Evolutionary conservation across 495 filamentous ascomycete species (phyloP).

Genomic region (Neurospora sp.): DNA sequence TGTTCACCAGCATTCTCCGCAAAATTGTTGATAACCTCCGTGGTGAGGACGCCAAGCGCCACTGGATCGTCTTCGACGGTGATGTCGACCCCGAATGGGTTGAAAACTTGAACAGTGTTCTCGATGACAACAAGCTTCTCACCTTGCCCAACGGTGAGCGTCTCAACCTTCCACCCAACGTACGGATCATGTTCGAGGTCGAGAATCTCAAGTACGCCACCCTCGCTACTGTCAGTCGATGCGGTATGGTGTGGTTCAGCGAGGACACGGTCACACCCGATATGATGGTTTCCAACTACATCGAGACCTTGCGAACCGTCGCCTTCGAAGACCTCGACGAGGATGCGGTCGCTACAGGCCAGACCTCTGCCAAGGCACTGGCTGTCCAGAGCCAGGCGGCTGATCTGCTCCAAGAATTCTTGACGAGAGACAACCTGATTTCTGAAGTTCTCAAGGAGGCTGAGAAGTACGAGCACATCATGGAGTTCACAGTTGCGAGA

Average conservation of each 20-base stretch:
- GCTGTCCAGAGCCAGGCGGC: conserved; percentile 68
- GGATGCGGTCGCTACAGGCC: conserved; percentile 72
- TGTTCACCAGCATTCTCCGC: conserved; percentile 94
- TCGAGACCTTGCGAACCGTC: conserved; percentile 68
- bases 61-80: conserved; percentile 99
- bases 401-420: conserved; percentile 60
- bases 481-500: conserved; percentile 89
- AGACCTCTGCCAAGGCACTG: conserved; percentile 64
- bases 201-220: conserved; percentile 98
- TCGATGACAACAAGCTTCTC: conserved; percentile 96
- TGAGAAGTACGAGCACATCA: conserved; percentile 80
- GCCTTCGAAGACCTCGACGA: conserved; percentile 92
- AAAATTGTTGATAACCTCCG: conserved; percentile 99
- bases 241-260: conserved; percentile 99
- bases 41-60: conserved; percentile 89
- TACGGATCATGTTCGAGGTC: conserved; percentile 99
- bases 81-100: conserved; percentile 99
- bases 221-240: conserved; percentile 92
- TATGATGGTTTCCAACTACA: conserved; percentile 90
- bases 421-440: conserved; percentile 71
- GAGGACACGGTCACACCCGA: conserved; percentile 86
- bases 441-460: conserved; percentile 65
- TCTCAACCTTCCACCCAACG: conserved; percentile 84
- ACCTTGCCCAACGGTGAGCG: conserved; percentile 97
- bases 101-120: conserved; percentile 97